Conservation (phyloP, 2,329 filamentous ascomycete genomes). For the Epicoccum sorghinum region DNA sequence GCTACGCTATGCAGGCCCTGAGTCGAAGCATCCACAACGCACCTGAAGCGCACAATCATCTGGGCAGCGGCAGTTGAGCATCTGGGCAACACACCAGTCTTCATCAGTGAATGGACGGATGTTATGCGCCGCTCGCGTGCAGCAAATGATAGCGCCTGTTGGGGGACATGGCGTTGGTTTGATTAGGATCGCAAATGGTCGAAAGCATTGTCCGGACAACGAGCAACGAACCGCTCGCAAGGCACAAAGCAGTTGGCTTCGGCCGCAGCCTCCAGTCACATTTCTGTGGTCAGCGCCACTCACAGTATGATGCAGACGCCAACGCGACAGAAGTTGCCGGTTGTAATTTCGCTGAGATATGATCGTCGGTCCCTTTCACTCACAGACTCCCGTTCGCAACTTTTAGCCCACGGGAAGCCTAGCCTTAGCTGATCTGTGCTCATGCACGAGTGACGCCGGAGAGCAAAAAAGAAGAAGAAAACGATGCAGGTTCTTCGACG, state of each 20-base stretch:
- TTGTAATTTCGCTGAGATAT: slow-evolving; percentile 35
- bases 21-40: slow-evolving; percentile 7
- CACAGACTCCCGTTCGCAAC: slow-evolving; percentile 44
- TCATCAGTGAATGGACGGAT: not conserved
- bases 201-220: slow-evolving; percentile 5
- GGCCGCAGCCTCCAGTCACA: slow-evolving; percentile 2
- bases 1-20: slow-evolving; percentile 16
- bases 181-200: slow-evolving; percentile 5
- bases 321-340: slow-evolving; percentile 30
- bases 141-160: slow-evolving; percentile 2
- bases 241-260: slow-evolving; percentile 4
- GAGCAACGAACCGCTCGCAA: slow-evolving; percentile 8
- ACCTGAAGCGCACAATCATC: slow-evolving; percentile 8
- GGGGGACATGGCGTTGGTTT: not conserved
- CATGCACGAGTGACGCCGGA: slow-evolving; percentile 44
- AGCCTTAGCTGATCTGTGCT: slow-evolving; percentile 34
- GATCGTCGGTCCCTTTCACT: slow-evolving; percentile 36
- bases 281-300: slow-evolving; percentile 4
- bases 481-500: slow-evolving; percentile 38
- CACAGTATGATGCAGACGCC: slow-evolving; percentile 27
- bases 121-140: slow-evolving; percentile 6
- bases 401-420: slow-evolving; percentile 43
- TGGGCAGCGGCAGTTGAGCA: slow-evolving; percentile 15
- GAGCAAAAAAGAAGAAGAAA: slow-evolving; percentile 32
- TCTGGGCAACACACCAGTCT: slow-evolving; percentile 3